Base-by-base conservation (phyloP, 2,329 filamentous ascomycete genomes). In the Aspergillus fumigatus region DNA sequence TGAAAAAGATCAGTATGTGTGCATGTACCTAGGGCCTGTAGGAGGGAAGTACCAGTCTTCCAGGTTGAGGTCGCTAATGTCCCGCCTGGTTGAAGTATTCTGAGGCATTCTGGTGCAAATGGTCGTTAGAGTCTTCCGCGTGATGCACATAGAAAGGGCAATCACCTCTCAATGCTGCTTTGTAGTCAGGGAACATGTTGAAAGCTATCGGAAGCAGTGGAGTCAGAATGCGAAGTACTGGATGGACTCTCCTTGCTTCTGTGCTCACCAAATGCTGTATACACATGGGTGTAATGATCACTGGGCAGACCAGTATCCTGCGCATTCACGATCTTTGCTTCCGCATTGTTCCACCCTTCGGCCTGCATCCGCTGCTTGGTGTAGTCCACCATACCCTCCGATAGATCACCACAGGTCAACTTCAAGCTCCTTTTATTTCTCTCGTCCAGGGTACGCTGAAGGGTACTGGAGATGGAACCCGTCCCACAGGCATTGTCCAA, bases 401-500 rank as follows among this genome's bases (percentile, higher is more conserved):
- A 77, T 21, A 75, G 70, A 61, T 85, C 83, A 4, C 77, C 76
- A 29, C 77, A 81, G 17, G 81, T 63, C 53, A 84, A 72, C 23
- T 72, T 74, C 67, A 80, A 82, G 55, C 67, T 63, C 7, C 64
- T 65, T 21, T 81, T 70, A 4, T 77, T 67, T 1, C 75, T 62
- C 7, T 65, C 66, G 17, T 73, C 61, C 11, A 84, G 57, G 2
- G 62, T 65, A 8, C 66, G 65, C 55, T 81, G 76, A 14, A 84
- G 62, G 26, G 77, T 67, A 9, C 77, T 75, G 0, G 77, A 78
- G 10, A 83, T 70, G 11, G 82, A 73, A 0, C 82, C 83, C 4
- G 75, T 74, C 0, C 82, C 82, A 55, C 82, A 84, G 6, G 79
- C 82, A 59, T 77, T 77, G 57, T 85, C 83, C 11, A 85, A 65